A percentile compares a stretch with the other conserved stretches of the same genome.
phyloP scores from a whole-genome alignment of 2,329 filamentous ascomycete species.

The Ustilaginoidea virens region DNA sequence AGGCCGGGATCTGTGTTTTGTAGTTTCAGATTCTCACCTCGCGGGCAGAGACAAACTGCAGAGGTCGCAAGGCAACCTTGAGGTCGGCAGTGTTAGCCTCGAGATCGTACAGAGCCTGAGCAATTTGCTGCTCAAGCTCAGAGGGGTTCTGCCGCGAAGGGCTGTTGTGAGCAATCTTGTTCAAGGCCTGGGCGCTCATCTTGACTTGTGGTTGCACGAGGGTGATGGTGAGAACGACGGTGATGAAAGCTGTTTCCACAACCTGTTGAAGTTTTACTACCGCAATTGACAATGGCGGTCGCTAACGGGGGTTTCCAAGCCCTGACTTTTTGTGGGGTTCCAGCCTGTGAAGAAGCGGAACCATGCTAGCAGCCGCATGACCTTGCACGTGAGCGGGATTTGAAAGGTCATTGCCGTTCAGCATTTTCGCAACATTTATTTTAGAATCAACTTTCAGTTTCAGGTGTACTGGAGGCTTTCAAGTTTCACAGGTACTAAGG shows the following conservation, averaged over 20 bases:
- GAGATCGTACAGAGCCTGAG: conserved; percentile 94
- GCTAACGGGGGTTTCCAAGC: too few species aligned
- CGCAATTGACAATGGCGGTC: too few species aligned
- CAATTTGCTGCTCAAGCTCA: conserved; percentile 94
- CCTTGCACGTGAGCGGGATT: too few species aligned
- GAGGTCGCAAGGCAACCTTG: conserved; percentile 86
- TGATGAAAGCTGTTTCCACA: conserved; percentile 9
- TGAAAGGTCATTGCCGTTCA: too few species aligned
- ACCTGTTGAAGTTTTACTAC: conserved; percentile 14
- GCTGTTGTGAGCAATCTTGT: conserved; percentile 98
- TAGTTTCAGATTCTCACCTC: conserved; percentile 65
- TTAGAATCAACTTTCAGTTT: too few species aligned
- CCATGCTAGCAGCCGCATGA: too few species aligned
- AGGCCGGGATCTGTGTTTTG: conserved; percentile 8
- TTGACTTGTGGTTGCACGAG: conserved; percentile 30
- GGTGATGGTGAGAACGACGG: conserved; percentile 14
- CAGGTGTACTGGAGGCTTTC: too few species aligned
- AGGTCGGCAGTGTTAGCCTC: conserved; percentile 99
- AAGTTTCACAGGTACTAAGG: too few species aligned
- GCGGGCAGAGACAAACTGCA: conserved; percentile 97
- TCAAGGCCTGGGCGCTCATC: conserved; percentile 58
- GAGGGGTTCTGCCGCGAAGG: conserved; percentile 90
- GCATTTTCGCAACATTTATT: too few species aligned
- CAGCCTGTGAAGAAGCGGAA: too few species aligned
- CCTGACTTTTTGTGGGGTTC: too few species aligned